Conservation (phyloP, 1,139 yeast species). For the Yamadazyma taylorii region DNA sequence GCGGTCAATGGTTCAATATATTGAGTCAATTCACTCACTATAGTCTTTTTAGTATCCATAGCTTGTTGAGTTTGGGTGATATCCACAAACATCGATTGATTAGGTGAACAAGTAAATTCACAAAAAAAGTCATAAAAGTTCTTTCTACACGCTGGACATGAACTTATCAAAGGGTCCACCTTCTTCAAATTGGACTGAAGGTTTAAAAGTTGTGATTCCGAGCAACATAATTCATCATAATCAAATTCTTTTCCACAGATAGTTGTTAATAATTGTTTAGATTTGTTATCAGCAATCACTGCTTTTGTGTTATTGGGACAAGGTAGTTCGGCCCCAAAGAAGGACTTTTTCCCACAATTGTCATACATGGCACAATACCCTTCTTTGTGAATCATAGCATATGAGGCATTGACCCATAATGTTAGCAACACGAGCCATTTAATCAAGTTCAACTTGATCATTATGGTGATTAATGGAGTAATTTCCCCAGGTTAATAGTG, state of each 20-base stretch:
- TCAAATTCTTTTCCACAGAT: conserved; percentile 75
- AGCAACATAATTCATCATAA: conserved; percentile 38
- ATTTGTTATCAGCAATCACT: conserved; percentile 40
- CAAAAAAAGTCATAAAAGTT: conserved; percentile 87
- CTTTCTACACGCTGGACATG: conserved; percentile 92
- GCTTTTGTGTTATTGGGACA: conserved; percentile 63
- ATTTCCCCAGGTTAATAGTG: not conserved
- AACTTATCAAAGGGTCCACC: conserved; percentile 77
- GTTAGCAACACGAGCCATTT: not conserved
- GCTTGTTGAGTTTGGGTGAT: conserved; percentile 59
- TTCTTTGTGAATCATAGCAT: conserved; percentile 19
- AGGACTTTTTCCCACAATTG: conserved; percentile 74
- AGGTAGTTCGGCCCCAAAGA: conserved; percentile 80
- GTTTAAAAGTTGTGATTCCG: conserved; percentile 32
- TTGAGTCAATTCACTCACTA: conserved; percentile 73
- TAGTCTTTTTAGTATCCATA: conserved; percentile 48
- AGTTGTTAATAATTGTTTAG: conserved; percentile 47
- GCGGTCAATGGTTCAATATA: conserved; percentile 65
- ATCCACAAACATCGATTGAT: conserved; percentile 74
- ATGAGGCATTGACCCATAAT: not conserved
- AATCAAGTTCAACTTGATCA: not conserved
- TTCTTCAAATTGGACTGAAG: conserved; percentile 57
- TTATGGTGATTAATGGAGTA: too few species aligned
- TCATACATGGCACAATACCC: conserved; percentile 62
- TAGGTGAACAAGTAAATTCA: conserved; percentile 85